phyloP scores from a whole-genome alignment of 2,329 filamentous ascomycete genomes.

The Alternaria metachromatica region DNA sequence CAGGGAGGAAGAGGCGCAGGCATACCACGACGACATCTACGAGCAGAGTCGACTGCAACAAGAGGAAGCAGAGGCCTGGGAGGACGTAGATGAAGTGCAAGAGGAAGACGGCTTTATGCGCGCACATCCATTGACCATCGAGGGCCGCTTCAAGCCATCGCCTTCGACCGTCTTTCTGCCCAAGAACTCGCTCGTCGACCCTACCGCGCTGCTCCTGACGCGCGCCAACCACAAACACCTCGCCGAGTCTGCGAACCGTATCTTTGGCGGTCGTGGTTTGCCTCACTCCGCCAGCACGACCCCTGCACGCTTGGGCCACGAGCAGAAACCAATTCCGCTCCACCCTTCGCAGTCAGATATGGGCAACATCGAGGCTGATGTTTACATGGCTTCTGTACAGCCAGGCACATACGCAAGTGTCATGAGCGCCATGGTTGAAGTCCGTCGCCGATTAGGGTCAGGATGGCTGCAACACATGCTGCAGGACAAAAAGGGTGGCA shows the following conservation, averaged over 20 bases:
- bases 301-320: slow-evolving; percentile 58
- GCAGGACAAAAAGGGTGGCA: slow-evolving; percentile 64
- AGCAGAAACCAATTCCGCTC: slow-evolving; percentile 70
- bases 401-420: slow-evolving; percentile 74
- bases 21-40: slow-evolving; percentile 44
- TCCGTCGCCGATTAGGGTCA: slow-evolving; percentile 73
- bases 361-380: slow-evolving; percentile 77
- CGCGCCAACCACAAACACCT: slow-evolving; percentile 73
- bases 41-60: slow-evolving; percentile 53
- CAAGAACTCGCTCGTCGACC: slow-evolving; percentile 69
- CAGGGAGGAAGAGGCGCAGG: slow-evolving; percentile 39
- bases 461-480: slow-evolving; percentile 73
- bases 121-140: slow-evolving; percentile 74
- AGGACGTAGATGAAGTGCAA: slow-evolving; percentile 33
- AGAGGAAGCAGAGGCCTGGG: slow-evolving; percentile 50
- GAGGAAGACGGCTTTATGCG: slow-evolving; percentile 57
- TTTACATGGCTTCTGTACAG: slow-evolving; percentile 72
- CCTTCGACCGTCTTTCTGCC: slow-evolving; percentile 80
- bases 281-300: slow-evolving; percentile 78
- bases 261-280: slow-evolving; percentile 78
- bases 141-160: slow-evolving; percentile 75
- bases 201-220: slow-evolving; percentile 73
- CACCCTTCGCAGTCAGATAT: slow-evolving; percentile 70
- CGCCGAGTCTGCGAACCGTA: slow-evolving; percentile 70
- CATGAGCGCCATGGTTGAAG: slow-evolving; percentile 72